Evolutionary conservation across 805 yeast genomes (phyloP), one percentile per base, ranked within the genome.

Genomic region (Pichia exigua): DNA sequence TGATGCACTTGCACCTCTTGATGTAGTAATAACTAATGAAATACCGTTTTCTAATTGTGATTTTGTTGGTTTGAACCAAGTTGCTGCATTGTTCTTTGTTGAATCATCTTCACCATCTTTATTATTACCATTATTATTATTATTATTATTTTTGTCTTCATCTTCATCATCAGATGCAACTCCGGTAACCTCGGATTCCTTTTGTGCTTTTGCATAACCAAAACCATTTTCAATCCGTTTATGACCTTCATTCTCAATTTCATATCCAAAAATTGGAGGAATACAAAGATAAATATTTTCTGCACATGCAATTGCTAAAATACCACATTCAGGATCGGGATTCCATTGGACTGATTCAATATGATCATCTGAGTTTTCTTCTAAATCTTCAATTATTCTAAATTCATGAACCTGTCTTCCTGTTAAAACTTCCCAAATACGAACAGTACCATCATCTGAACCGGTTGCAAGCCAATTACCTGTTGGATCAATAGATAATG

Each of bases 391-490:
- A 26, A 66, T 62, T 35, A 79, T 76, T 9, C 55, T 57, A n/a
- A 78, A 73, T 54, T 80, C 79, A 76, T 80, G 87, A 48, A 92
- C 87, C 73, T 92, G 95, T 70, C 99, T 83, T 45, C 99, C 99
- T 6, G 97, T 88, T 54, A 90, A 72, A 20, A 90, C 83, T 72
- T 94, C 99, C 98, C 99, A 94, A n/a, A 94, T 77, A 60, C 97
- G 79, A 8, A 94, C 91, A 18, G 91, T 79, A 50, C 98, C 98
- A 66, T 94, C 99, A 66, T 94, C 98, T 18, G 96, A 87, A 53
- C 97, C 99, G 4, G 99, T 94, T 21, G 99, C 99, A 51, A 94
- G 73, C 94, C 96, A 94, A 60, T 85, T 75, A 5, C 99, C 99
- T 32, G 82, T 75, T 47, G 96, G 95, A 65, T 92, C 96, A 46